phyloP scores from a whole-genome alignment of 192 early-diverging fungal species.

The Linnemannia hyalina region DNA sequence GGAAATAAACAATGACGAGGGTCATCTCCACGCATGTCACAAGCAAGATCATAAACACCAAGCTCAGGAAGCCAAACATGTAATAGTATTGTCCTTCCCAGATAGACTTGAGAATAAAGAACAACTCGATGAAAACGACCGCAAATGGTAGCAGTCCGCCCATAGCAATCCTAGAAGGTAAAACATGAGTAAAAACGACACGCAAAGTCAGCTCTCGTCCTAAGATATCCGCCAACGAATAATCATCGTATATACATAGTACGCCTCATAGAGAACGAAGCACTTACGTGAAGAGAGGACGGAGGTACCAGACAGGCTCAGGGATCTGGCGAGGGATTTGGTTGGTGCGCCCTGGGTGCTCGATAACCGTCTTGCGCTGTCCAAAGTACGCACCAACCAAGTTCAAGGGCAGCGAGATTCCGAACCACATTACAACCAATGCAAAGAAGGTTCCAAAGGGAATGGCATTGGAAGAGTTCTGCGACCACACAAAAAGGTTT shows the following conservation, averaged over 20 bases:
- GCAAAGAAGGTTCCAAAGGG: slow-evolving; percentile 88
- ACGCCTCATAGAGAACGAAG: neutral
- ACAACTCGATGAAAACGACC: slow-evolving; percentile 80
- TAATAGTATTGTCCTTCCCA: slow-evolving; percentile 79
- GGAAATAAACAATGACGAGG: slow-evolving; percentile 77
- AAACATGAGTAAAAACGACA: neutral
- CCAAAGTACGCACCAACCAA: slow-evolving; percentile 90
- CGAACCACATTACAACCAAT: slow-evolving; percentile 82
- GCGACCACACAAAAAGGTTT: slow-evolving; percentile 88
- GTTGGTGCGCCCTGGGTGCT: slow-evolving; percentile 89
- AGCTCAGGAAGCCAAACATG: slow-evolving; percentile 70
- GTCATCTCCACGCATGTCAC: slow-evolving; percentile 71
- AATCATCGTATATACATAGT: neutral
- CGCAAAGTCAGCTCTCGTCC: neutral
- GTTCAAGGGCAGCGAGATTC: slow-evolving; percentile 82
- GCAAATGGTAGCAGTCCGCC: slow-evolving; percentile 72
- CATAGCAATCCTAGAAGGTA: slow-evolving; percentile 45
- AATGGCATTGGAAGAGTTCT: slow-evolving; percentile 87
- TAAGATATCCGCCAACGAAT: neutral
- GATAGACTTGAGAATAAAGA: slow-evolving; percentile 77
- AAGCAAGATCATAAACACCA: slow-evolving; percentile 72
- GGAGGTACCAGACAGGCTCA: slow-evolving; percentile 79
- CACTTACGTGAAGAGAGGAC: slow-evolving; percentile 61
- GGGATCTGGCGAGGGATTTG: slow-evolving; percentile 93
- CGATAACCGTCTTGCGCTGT: slow-evolving; percentile 75